Percentiles rank a stretch among this genome's conserved stretches.
phyloP scores from a whole-genome alignment of 2,329 filamentous ascomycete genomes.

The Aspergillus caelatus region DNA sequence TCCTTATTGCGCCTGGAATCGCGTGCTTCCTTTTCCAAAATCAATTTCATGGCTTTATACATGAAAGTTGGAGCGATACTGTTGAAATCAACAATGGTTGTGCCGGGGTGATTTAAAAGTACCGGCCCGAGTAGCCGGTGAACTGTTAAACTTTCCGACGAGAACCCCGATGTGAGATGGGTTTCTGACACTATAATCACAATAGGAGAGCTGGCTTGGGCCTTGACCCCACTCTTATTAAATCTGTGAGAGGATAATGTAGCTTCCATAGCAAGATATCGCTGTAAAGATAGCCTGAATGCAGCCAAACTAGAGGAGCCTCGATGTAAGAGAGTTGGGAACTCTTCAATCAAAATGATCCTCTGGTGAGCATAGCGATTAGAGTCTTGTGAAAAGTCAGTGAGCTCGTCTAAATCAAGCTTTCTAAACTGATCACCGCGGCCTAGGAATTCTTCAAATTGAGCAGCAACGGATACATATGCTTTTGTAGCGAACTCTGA shows the following conservation, averaged over 20 bases:
- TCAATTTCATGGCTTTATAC: slow-evolving; percentile 77
- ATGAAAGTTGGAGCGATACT: slow-evolving; percentile 84
- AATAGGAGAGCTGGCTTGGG: slow-evolving; percentile 65
- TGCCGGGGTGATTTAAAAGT: slow-evolving; percentile 77
- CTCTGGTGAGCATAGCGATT: slow-evolving; percentile 34
- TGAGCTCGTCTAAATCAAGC: slow-evolving; percentile 54
- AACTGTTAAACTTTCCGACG: slow-evolving; percentile 88
- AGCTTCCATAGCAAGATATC: slow-evolving; percentile 71
- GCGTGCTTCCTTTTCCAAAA: slow-evolving; percentile 82
- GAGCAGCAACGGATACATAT: slow-evolving; percentile 70
- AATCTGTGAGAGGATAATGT: slow-evolving; percentile 47
- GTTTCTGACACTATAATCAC: slow-evolving; percentile 93
- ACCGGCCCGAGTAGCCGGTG: slow-evolving; percentile 86
- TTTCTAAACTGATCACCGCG: slow-evolving; percentile 79
- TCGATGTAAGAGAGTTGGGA: slow-evolving; percentile 73
- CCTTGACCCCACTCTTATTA: slow-evolving; percentile 20
- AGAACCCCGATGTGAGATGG: slow-evolving; percentile 79
- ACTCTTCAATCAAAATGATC: slow-evolving; percentile 78
- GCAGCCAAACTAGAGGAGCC: slow-evolving; percentile 66
- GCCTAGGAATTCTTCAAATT: slow-evolving; percentile 91
- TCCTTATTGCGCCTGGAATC: slow-evolving; percentile 74
- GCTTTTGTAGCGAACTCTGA: slow-evolving; percentile 62
- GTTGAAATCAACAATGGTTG: slow-evolving; percentile 88
- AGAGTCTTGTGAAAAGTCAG: slow-evolving; percentile 8
- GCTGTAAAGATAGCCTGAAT: slow-evolving; percentile 74